Evolutionary conservation across 108 stramenopile species (phyloP).

Genomic region (Chaetoceros tenuissimus): DNA sequence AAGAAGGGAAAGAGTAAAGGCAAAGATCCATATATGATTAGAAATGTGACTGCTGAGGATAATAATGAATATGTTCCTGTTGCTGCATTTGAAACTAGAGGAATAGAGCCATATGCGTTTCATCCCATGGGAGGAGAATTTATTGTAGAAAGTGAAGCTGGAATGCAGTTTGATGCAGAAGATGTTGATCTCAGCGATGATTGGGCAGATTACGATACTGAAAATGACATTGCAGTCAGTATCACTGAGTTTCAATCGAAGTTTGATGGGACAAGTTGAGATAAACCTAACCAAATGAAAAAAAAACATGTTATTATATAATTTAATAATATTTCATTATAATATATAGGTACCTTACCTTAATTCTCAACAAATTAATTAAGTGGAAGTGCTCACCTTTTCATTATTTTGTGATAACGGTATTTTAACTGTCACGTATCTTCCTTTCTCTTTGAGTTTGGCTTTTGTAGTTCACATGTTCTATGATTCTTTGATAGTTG

Average conservation of each 20-base stretch:
- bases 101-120: slow-evolving; percentile 79
- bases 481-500: too few relatives aligned
- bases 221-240: slow-evolving; percentile 61
- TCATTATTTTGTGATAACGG: too few relatives aligned
- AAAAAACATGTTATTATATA: too few relatives aligned
- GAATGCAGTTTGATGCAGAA: slow-evolving; percentile 45
- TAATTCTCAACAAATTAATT: too few relatives aligned
- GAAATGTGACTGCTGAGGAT: slow-evolving; percentile 54
- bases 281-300: too few relatives aligned
- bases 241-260: slow-evolving; percentile 61
- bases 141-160: slow-evolving; percentile 52
- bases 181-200: slow-evolving; percentile 82
- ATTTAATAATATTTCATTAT: too few relatives aligned
- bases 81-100: slow-evolving; percentile 66
- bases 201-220: slow-evolving; percentile 86
- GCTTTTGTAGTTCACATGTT: too few relatives aligned
- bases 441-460: too few relatives aligned
- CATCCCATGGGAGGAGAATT: slow-evolving; percentile 78
- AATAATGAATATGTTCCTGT: slow-evolving; percentile 65
- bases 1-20: slow-evolving; percentile 21
- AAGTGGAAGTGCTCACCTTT: too few relatives aligned
- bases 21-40: slow-evolving; percentile 17
- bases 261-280: slow-evolving; percentile 39
- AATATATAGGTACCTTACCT: too few relatives aligned
- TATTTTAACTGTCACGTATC: too few relatives aligned